Percentiles rank a stretch among this genome's conserved stretches.
Evolutionary conservation across 768 basidiomycete genomes (phyloP).

Genomic region (Termitomyces sp.): DNA sequence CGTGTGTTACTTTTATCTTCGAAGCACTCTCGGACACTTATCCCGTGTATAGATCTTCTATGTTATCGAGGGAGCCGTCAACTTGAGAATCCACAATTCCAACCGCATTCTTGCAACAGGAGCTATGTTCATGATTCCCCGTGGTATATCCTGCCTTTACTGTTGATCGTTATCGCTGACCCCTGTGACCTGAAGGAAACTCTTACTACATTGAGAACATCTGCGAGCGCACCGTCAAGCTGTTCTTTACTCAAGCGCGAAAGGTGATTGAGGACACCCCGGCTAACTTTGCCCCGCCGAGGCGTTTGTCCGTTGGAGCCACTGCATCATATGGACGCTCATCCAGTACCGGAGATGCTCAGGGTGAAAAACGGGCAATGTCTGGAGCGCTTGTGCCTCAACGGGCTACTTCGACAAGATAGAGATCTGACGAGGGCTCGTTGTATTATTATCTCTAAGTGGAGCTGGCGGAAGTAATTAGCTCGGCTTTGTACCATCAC

Average conservation of each 20-base stretch:
- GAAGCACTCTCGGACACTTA: neutral
- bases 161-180: neutral
- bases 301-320: conserved; percentile 1
- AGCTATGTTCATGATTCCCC: conserved; percentile 3
- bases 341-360: neutral
- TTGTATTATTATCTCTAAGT: neutral
- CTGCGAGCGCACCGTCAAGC: conserved; percentile 63
- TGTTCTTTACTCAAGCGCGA: conserved; percentile 91
- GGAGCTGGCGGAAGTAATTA: neutral
- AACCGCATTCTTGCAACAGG: conserved; percentile 74
- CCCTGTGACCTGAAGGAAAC: conserved; percentile 8
- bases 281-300: conserved; percentile 7
- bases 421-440: neutral
- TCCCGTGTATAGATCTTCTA: conserved; percentile 37
- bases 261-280: conserved; percentile 24
- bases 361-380: neutral
- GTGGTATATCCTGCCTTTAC: too few species aligned
- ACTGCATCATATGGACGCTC: neutral
- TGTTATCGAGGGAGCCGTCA: conserved; percentile 84
- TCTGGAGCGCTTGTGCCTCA: neutral
- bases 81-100: conserved; percentile 76
- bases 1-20: conserved; percentile 1
- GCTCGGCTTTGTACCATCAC: too few species aligned
- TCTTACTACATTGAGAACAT: conserved; percentile 91
- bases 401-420: neutral